Evolutionary conservation across 495 filamentous ascomycete species (phyloP), one percentile per base, ranked within the genome.

Genomic region (Xylaria curta): DNA sequence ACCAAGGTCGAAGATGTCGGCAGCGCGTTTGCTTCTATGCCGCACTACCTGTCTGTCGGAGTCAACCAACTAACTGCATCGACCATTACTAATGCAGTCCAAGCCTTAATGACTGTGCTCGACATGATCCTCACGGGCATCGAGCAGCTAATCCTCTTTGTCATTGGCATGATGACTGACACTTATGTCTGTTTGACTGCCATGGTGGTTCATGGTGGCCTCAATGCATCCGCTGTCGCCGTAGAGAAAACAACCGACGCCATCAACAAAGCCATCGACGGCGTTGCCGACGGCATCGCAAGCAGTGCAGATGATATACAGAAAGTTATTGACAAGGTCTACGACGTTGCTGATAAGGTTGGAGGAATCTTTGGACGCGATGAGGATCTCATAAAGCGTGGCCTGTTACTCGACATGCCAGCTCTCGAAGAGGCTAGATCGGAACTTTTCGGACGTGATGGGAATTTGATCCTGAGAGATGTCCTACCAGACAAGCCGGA

Each of bases 21-120:
- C 72, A 97, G 94, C 76, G 88, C 94, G 46, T 95, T 99, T 93
- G 96, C 94, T 28, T 98, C 95, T 24, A 97, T 97, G 94, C 96
- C 96, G 21, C 90, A 97, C 79, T 98, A 97, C 84, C 89, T 98
- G 75, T 89, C 94, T 1, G 83, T 87, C 53, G 96, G 96, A 31
- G 91, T 97, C 79, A 99, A 99, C 81, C 89, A 93, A 46, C 82
- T 98, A 44, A 90, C 94, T 8, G 94, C 93, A 15, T 82, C 83
- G 42, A 90, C 91, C 31, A 88, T 99, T 73, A 92, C 93, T 65
- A 88, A 91, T 42, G 89, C 93, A 3, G 91, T 98, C 59, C 81
- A 88, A 60, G 96, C 87, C 19, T 86, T 98, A 75, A 91, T 91
- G 78, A 83, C 88, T 9, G 89, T 97, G 81, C 83, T 98, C 51